Base-by-base conservation (phyloP, 768 basidiomycete genomes). In the Neoboletus subvelutipes region DNA sequence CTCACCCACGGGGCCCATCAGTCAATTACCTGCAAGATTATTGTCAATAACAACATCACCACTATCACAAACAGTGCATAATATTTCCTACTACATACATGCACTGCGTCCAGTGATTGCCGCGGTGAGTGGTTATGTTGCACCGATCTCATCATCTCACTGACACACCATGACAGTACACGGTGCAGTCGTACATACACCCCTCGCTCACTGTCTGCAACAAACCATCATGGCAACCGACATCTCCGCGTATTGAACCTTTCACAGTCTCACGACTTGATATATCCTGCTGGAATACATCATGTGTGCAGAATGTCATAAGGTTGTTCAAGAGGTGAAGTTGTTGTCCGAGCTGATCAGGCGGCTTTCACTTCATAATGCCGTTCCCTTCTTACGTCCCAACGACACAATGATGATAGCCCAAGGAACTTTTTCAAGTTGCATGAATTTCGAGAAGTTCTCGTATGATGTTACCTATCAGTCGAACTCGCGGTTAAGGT, bases 61-160 rank as follows among this genome's bases (percentile, higher is more conserved):
- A 31, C 54, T 34, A 24, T 45, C 45, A n/a, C 20, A 36, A 15
- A 42, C 36, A 28, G 26, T 37, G 42, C 37, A 18, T 53, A 24
- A 26, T 47, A 31, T 57, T 31, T 45, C 43, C n/a, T 40, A 11
- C 29, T 31, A 37, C 60, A 15, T n/a, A 28, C 54, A 48, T 39
- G 28, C 46, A 36, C 22, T 45, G 40, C 26, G 36, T 33, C 18
- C 58, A 58, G 61, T 50, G 64, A 57, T 68, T 55, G 34, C 66
- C 61, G 55, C 5, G 18, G 29, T 45, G 36, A 39, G 29, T 29
- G 39, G 29, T 29, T 24, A 10, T 39, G 29, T 43, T 52, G 22
- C 33, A 42, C 51, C 64, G 41, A 58, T 58, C n/a, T n/a, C n/a
- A n/a, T n/a, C n/a, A n/a, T n/a, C 45, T 61, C 37, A 33, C 40